Evolutionary conservation across 2,329 filamentous ascomycete genomes (phyloP).

Genomic region (Colletotrichum euphorbiae): DNA sequence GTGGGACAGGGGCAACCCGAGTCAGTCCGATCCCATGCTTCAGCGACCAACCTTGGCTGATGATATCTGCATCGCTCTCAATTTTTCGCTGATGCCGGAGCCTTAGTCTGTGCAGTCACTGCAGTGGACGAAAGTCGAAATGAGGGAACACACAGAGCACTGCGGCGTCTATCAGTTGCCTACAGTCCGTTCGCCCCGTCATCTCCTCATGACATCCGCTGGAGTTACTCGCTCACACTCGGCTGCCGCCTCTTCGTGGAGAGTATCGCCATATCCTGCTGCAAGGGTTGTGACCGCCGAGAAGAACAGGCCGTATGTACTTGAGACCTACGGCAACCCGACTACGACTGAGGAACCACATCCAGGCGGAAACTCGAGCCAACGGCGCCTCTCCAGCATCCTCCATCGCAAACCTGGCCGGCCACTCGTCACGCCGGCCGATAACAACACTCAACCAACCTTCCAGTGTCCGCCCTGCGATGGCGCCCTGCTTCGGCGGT

Average conservation of each 20-base stretch:
- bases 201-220: neutral
- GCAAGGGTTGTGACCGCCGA: constrained; percentile 1
- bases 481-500: constrained; percentile 10
- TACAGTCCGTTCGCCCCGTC: neutral
- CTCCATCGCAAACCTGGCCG: constrained; percentile 21
- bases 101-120: neutral
- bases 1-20: constrained; percentile 27
- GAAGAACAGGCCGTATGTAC: neutral
- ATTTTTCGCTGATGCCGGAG: constrained; percentile 21
- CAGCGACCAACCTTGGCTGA: constrained; percentile 21
- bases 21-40: constrained; percentile 26
- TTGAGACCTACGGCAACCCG: constrained; percentile 14
- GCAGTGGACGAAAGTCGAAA: neutral
- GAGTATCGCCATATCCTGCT: neutral
- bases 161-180: neutral
- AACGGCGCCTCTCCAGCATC: constrained; percentile 22
- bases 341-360: constrained; percentile 1
- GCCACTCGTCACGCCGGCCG: neutral
- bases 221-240: neutral
- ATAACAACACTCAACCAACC: neutral
- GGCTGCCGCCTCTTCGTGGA: neutral
- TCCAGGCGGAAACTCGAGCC: constrained; percentile 23
- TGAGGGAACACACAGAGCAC: constrained; percentile 17
- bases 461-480: constrained; percentile 5
- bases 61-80: constrained; percentile 14